These are phyloP conservation scores for Penicillium corylophilum DNA, from an alignment of 2,329 filamentous ascomycete species.

Conservation along the genomic window DNA sequence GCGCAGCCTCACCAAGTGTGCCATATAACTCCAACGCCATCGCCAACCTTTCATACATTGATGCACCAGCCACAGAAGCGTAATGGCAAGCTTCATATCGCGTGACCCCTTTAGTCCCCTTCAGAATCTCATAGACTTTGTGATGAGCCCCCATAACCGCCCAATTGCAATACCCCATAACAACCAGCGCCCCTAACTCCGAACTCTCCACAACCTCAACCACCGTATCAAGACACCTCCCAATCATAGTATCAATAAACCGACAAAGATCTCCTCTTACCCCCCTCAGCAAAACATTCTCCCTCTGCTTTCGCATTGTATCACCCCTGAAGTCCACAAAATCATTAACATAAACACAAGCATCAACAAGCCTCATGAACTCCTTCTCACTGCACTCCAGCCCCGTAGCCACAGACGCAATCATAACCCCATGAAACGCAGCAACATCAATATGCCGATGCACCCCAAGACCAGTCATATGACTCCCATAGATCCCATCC, in stretches of 20 bases:
- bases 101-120: not conserved
- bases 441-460: conserved; percentile 23
- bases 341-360: conserved; percentile 16
- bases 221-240: too few relatives aligned
- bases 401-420: conserved; percentile 1
- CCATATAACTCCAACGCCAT: conserved; percentile 14
- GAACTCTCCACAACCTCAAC: too few relatives aligned
- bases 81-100: conserved; percentile 4
- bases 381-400: conserved; percentile 8
- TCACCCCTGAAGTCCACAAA: conserved; percentile 23
- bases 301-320: conserved; percentile 12
- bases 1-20: conserved; percentile 11
- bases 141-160: conserved; percentile 23
- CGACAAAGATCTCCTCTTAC: too few relatives aligned
- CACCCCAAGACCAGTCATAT: conserved; percentile 12
- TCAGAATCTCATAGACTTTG: conserved; percentile 18
- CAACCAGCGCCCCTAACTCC: too few relatives aligned
- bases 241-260: too few relatives aligned
- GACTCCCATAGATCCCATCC: conserved; percentile 19
- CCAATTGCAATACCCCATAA: conserved; percentile 21
- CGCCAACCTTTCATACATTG: conserved; percentile 12
- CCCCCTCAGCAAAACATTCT: too few relatives aligned
- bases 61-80: not conserved
- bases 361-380: conserved; percentile 10
- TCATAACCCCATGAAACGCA: conserved; percentile 14